phyloP scores from a whole-genome alignment of 257 asterid species.

The Solanum sparsipilum region DNA sequence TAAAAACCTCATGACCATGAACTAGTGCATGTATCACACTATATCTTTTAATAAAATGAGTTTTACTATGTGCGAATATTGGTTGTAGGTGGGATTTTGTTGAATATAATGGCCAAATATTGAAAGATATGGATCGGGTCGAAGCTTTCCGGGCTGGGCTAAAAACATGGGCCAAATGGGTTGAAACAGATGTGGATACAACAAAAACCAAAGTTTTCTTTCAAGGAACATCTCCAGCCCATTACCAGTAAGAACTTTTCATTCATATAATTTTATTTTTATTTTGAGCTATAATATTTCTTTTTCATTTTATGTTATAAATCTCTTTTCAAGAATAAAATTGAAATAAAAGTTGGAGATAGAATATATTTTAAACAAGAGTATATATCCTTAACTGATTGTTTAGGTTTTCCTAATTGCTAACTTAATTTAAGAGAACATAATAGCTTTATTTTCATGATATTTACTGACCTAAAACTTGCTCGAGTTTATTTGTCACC shows the following conservation, averaged over 20 bases:
- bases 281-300: not conserved
- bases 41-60: not conserved
- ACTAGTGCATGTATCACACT: not conserved
- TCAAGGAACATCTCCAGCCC: conserved; percentile 54
- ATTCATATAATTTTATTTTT: not conserved
- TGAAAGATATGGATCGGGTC: conserved; percentile 63
- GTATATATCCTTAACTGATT: not conserved
- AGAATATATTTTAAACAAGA: not conserved
- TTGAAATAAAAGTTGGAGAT: not conserved
- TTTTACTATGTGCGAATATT: not conserved
- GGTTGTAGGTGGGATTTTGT: conserved; percentile 48
- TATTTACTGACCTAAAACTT: not conserved
- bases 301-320: not conserved
- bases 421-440: not conserved
- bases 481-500: not conserved
- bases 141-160: conserved; percentile 38
- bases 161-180: conserved; percentile 57
- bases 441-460: not conserved
- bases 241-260: conserved; percentile 40
- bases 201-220: conserved; percentile 45
- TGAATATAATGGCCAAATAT: conserved; percentile 18
- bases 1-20: not conserved
- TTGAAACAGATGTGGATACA: conserved; percentile 21
- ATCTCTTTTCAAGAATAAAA: not conserved
- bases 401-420: not conserved